Base-by-base conservation (phyloP, 2,329 filamentous ascomycete species). In the Penicillium sp. region DNA sequence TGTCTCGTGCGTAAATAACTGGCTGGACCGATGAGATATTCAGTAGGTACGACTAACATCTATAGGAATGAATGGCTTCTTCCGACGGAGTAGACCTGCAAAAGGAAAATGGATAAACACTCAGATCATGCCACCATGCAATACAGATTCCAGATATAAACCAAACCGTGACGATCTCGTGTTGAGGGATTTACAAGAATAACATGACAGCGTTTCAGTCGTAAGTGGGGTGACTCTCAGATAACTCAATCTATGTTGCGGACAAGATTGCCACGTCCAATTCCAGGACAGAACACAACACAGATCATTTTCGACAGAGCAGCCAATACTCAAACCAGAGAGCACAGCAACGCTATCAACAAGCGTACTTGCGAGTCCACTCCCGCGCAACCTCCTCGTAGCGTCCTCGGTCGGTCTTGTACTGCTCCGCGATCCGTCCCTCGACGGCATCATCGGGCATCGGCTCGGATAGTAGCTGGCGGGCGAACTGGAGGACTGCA, bases 401-500 rank as follows among this genome's bases (percentile, higher is more conserved):
- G 62, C 81, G 82, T 47, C 78, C 75, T 41, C 82, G 79, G 66
- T 92, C 84, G 60, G 80, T 82, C 71, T 85, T 85, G 75, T 84
- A 96, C 79, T 95, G 88, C 58, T 96, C 89, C 22, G 91, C 92
- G 70, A 96, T 95, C 61, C 87, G 82, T 3, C 86, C 80, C 81
- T 97, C 92, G 62, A 97, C 88, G 28, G 92, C 89, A 75, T 96
- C 92, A 67, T 96, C 91, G 7, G 90, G 87, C 79, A 91, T 89
- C 2, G 92, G 92, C 76, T 92, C 89, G 58, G 84, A 77, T 50
- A 97, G 80, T 59, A 96, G 81, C 61, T 84, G 82, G 60, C 88
- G 81, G 22, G 93, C 83, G 65, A 92, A 88, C 72, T 89, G 85
- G 59, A 97, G 83, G 28, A 96, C 90, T 50, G 85, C 84, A 43